Base-by-base conservation (phyloP, 768 basidiomycete species). In the Dioszegia hungarica region DNA sequence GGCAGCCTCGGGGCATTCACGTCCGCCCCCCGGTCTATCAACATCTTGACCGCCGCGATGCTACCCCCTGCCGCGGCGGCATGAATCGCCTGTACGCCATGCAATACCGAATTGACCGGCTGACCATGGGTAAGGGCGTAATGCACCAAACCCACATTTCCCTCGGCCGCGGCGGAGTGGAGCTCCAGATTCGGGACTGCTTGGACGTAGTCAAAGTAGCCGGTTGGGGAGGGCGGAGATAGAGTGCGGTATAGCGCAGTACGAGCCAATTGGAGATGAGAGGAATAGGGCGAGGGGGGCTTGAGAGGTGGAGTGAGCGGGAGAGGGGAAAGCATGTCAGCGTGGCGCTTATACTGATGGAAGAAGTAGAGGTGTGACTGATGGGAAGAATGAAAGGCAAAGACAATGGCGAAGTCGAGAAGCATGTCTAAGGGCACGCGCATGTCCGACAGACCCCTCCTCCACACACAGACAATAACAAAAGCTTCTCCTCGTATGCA, bases 61-160 rank as follows among this genome's bases (percentile, higher is more conserved):
- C 84, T 89, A 1, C 95, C 95, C 22, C 90, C 90, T 0, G 90
- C 88, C 64, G 85, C 89, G 1, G 94, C 95, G 3, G 91, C 93
- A 72, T 99, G 95, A 9, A 99, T 81, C 2, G 95, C 93, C n/a
- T 95, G 84, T 2, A 99, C 88, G 33, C 95, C 95, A 72, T 94
- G 90, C 51, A 97, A 83, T 29, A 95, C 90, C 4, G 91, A 89
- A 76, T 99, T 97, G 76, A 94, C 85, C 10, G 95, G 94, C 68
- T 98, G 95, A 8, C 94, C 94, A 67, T 93, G 87, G 2, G 85
- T 84, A 22, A 99, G 81, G 1, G 95, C 95, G 75, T 73, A 70
- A 27, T 67, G 65, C 1, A 69, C 67, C 22, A 70, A 46, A 17
- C 78, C 93, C 49, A 94, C 81, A 75, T 99, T 91, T 50, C 93